Conservation (phyloP, 352 stramenopile species). For the Globisporangium paroecandrum region DNA sequence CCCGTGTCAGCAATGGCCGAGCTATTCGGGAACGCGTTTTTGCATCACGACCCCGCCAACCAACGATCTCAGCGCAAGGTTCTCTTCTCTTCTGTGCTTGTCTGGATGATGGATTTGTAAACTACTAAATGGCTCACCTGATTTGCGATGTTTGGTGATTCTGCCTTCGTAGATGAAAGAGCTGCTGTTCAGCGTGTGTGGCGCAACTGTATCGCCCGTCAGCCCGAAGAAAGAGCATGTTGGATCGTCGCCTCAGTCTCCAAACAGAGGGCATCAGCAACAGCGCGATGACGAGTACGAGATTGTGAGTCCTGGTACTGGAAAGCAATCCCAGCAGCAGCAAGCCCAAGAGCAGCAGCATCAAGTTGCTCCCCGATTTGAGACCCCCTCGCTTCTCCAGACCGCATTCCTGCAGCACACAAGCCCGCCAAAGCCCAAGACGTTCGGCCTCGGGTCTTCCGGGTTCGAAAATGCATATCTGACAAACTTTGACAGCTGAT, state of each 20-base stretch:
- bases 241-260: slow-evolving; percentile 13
- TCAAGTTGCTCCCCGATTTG: slow-evolving; percentile 18
- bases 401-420: slow-evolving; percentile 57
- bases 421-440: slow-evolving; percentile 50
- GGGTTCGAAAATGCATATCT: slow-evolving; percentile 23
- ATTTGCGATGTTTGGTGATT: not conserved
- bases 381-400: slow-evolving; percentile 48
- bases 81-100: not conserved
- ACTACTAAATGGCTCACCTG: not conserved
- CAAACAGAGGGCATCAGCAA: slow-evolving; percentile 15
- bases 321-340: slow-evolving; percentile 12
- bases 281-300: slow-evolving; percentile 1
- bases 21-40: slow-evolving; percentile 46
- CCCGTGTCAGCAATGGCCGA: slow-evolving; percentile 33
- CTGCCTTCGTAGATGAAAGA: slow-evolving; percentile 48
- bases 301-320: slow-evolving; percentile 15
- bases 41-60: slow-evolving; percentile 52
- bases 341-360: not conserved
- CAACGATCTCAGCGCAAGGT: slow-evolving; percentile 72
- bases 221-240: slow-evolving; percentile 25
- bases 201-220: slow-evolving; percentile 18
- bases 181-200: slow-evolving; percentile 47
- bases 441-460: slow-evolving; percentile 47
- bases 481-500: not conserved
- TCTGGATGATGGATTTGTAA: not conserved